These are phyloP conservation scores for Fusarium metavorans DNA, from an alignment of 2,329 filamentous ascomycete species.

Conservation along the genomic window DNA sequence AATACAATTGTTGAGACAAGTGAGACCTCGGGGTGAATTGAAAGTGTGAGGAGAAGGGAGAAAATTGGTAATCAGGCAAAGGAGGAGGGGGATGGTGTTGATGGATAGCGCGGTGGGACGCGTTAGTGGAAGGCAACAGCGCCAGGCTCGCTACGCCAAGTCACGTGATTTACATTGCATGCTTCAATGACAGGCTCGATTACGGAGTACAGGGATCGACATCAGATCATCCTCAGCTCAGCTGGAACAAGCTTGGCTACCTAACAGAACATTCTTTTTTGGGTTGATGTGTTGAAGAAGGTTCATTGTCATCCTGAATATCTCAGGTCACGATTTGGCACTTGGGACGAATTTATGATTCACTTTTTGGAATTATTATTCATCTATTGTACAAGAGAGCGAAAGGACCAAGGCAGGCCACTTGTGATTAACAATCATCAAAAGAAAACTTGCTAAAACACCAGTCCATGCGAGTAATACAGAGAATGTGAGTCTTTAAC, in stretches of 20 bases:
- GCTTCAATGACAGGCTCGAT: background rate
- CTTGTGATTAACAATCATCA: conserved; percentile 10
- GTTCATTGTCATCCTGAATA: background rate
- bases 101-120: conserved; percentile 50
- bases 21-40: background rate
- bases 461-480: conserved; percentile 31
- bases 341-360: background rate
- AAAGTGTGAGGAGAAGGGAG: background rate
- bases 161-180: conserved; percentile 48
- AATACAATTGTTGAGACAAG: background rate
- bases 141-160: conserved; percentile 50
- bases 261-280: background rate
- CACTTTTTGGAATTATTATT: conserved; percentile 20
- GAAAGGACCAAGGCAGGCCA: conserved; percentile 22
- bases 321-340: background rate
- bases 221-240: conserved; percentile 12
- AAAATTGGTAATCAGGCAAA: conserved; percentile 27
- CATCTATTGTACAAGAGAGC: conserved; percentile 37
- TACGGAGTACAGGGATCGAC: background rate
- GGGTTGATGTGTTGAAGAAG: background rate
- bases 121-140: conserved; percentile 47
- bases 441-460: conserved; percentile 30
- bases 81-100: conserved; percentile 36
- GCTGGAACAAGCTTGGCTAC: background rate
- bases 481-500: conserved; percentile 7